Base-by-base conservation (phyloP, 164 flowering plant species). In the Umbilicus rupestris region DNA sequence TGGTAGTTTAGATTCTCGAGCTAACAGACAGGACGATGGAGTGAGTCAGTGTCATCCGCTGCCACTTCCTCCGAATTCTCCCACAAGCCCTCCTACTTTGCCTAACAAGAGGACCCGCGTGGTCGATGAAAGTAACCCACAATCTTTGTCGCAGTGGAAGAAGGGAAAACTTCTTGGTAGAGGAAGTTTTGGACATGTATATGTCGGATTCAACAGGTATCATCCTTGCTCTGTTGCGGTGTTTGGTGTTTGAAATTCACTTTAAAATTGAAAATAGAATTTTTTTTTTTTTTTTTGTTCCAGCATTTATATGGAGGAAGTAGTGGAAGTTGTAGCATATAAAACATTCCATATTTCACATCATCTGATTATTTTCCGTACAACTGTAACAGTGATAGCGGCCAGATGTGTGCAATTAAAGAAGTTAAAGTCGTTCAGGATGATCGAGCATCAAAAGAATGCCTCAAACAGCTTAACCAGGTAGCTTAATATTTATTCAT, bases 141-240 rank as follows among this genome's bases (percentile, higher is more conserved):
- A n/a, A 63, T 66, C 75, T 59, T 59, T 68, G 10, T 80, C 92
- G n/a, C 86, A 74, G 59, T 90, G 97, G 97, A 87, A 82, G 77
- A 94, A 87, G 66, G 98, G 98, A 60, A 86, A 72, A 80, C 87
- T 94, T 47, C 81, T 94, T 19, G 98, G 98, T 68, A 83, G 98
- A 67, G 98, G 98, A 33, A 89, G 92, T 19, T 94, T 94, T 81
- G 98, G 98, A 58, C 97, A 94, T 73, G 98, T 94, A 62, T 94
- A 86, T 75, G 80, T 80, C 66, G 98, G 98, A 70, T 94, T 94
- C 72, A 90, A 93, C 73, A 85, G 97, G 98, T 92, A 80, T 20
- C 22, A 2, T 50, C 15, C 10, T 5, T 50, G 57, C 28, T 50
- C 6, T 62, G 41, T 22, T 33, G 42, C 9, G 22, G 7, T n/a